Percentiles rank a stretch among this genome's conserved stretches.
phyloP scores from a whole-genome alignment of 345 rosid species.

The Reutealis trisperma region DNA sequence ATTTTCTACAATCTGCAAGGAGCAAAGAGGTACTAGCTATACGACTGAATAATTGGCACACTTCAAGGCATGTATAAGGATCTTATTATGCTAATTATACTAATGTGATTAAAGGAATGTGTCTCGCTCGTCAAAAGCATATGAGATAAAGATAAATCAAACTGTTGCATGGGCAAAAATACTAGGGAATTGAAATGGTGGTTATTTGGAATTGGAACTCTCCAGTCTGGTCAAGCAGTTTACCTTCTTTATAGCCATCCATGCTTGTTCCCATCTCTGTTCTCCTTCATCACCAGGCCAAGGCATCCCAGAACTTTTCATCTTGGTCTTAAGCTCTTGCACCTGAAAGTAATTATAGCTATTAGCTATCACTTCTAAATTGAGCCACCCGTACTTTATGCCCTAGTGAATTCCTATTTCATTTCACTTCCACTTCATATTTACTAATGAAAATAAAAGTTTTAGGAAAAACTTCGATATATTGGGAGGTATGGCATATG shows the following conservation, averaged over 20 bases:
- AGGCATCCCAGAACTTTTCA: conserved; percentile 88
- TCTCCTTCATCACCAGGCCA: conserved; percentile 99
- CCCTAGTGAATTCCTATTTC: not conserved
- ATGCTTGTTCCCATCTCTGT: conserved; percentile 91
- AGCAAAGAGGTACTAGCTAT: not conserved
- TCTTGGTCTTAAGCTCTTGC: conserved; percentile 75
- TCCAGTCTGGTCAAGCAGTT: conserved; percentile 2
- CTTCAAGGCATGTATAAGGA: not conserved
- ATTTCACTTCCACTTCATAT: not conserved
- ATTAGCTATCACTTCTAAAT: not conserved
- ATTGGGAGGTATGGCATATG: not conserved
- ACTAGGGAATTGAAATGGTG: not conserved
- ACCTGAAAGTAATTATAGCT: conserved; percentile 49
- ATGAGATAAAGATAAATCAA: not conserved
- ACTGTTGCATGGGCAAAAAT: not conserved
- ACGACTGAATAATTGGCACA: not conserved
- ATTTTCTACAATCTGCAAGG: too few species aligned
- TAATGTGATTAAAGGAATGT: not conserved
- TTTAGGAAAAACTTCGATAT: not conserved
- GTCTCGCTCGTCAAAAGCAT: too few species aligned
- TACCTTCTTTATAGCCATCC: conserved; percentile 97
- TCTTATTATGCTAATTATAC: not conserved
- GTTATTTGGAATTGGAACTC: not conserved
- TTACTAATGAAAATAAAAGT: conserved; percentile 1
- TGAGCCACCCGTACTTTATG: not conserved